These are phyloP conservation scores for Tubosaeta sp. DNA, from an alignment of 768 basidiomycete genomes.

Conservation along the genomic window DNA sequence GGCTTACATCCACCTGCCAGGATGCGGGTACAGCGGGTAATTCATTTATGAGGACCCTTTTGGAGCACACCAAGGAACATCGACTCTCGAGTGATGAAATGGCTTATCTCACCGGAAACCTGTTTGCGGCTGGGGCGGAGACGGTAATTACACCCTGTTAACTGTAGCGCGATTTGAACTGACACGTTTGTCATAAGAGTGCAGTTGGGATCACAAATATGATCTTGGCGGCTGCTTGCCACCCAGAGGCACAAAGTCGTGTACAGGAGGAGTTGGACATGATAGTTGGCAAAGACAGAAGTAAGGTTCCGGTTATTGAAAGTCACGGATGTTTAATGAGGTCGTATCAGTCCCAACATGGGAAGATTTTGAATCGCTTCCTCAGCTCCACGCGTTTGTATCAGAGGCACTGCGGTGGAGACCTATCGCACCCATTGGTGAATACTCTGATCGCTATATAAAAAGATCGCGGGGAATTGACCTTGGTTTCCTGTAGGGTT, in stretches of 20 bases:
- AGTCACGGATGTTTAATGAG: background rate
- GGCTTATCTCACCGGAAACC: constrained; percentile 53
- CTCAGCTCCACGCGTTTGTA: constrained; percentile 34
- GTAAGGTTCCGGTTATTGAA: constrained; percentile 2
- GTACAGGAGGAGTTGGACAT: constrained; percentile 53
- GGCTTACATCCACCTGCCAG: constrained; percentile 1
- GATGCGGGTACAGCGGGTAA: background rate
- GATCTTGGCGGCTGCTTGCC: constrained; percentile 51
- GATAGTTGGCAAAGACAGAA: constrained; percentile 40
- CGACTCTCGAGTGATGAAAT: constrained; percentile 48
- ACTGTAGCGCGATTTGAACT: background rate
- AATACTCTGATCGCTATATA: background rate
- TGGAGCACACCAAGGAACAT: constrained; percentile 45
- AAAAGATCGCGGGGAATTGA: background rate
- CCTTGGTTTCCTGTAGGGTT: constrained; percentile 33
- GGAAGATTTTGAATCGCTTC: constrained; percentile 29
- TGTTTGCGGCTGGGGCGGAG: constrained; percentile 59
- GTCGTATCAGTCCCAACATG: constrained; percentile 32
- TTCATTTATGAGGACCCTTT: constrained; percentile 48
- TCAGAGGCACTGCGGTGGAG: constrained; percentile 36
- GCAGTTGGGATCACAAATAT: constrained; percentile 47
- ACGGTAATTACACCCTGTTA: constrained; percentile 30
- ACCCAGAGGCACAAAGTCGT: constrained; percentile 45
- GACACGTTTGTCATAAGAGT: constrained; percentile 25
- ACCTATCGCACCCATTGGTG: constrained; percentile 26